Evolutionary conservation across 345 rosid species (phyloP).

Genomic region (Noccaea caerulescens): DNA sequence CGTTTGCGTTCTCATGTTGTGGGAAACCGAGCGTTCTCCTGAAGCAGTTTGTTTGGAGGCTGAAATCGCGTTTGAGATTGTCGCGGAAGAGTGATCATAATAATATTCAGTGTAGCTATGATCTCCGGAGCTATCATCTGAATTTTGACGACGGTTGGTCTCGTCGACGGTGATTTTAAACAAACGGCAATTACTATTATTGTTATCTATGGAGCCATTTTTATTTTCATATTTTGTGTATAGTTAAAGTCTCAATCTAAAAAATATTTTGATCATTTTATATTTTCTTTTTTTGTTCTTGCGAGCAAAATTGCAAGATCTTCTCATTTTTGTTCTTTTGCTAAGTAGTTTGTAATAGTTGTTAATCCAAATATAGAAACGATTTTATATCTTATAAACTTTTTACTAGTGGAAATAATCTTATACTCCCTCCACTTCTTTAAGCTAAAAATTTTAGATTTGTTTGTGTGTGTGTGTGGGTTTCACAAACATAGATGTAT

Average conservation of each 20-base stretch:
- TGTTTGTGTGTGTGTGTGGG: neutral
- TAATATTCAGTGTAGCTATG: constrained; percentile 49
- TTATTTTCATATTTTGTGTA: constrained; percentile 27
- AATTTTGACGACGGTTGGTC: constrained; percentile 54
- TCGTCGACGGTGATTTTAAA: constrained; percentile 25
- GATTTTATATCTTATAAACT: neutral
- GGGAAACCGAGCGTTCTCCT: constrained; percentile 29
- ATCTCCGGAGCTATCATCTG: constrained; percentile 48
- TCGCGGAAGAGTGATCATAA: constrained; percentile 33
- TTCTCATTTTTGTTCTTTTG: neutral
- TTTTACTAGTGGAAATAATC: neutral
- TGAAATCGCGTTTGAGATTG: constrained; percentile 47
- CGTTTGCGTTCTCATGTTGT: constrained; percentile 44
- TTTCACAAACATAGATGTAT: neutral
- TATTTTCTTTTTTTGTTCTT: neutral
- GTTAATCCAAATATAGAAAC: neutral
- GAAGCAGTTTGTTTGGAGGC: constrained; percentile 47
- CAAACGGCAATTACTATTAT: neutral
- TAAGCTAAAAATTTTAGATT: neutral
- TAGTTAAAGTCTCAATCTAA: neutral
- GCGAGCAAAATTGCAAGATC: constrained; percentile 1
- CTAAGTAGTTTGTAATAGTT: neutral
- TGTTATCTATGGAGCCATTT: neutral
- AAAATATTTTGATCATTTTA: neutral
- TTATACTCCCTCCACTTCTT: neutral